phyloP scores from a whole-genome alignment of 176 grass and related monocot genomes.

The Eremochloa ophiuroides region DNA sequence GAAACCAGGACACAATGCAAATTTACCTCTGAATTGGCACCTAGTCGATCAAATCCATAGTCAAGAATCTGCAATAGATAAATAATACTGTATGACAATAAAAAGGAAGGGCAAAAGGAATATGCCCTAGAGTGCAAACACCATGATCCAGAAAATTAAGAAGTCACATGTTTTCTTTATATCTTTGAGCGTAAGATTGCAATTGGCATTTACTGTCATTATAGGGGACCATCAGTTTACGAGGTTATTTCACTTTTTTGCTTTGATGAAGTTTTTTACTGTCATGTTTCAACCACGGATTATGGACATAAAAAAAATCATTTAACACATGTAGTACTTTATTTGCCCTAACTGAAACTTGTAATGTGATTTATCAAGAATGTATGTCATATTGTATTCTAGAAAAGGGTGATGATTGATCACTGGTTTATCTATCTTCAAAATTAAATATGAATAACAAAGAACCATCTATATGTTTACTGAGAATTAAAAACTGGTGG shows the following conservation, averaged over 20 bases:
- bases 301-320: no score
- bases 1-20: conserved; percentile 2
- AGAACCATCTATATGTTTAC: conserved; percentile 5
- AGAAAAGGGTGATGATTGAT: conserved; percentile 1
- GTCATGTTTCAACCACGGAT: no score
- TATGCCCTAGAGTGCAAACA: conserved; percentile 3
- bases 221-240: no score
- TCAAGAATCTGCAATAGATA: conserved; percentile 73
- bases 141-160: conserved; percentile 13
- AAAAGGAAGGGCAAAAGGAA: conserved; percentile 1
- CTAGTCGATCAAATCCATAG: conserved; percentile 90
- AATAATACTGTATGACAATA: conserved; percentile 15
- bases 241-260: no score
- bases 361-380: no score
- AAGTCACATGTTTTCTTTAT: no score
- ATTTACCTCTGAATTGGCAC: conserved; percentile 73
- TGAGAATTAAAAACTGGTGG: not conserved
- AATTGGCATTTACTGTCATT: no score
- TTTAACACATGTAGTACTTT: no score
- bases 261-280: no score
- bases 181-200: no score
- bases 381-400: no score
- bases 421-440: conserved; percentile 1
- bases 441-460: conserved; percentile 8
- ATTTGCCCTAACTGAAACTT: no score